Base-by-base conservation (phyloP, 371 early-diverging fungal genomes). In the Mortierella sp. region DNA sequence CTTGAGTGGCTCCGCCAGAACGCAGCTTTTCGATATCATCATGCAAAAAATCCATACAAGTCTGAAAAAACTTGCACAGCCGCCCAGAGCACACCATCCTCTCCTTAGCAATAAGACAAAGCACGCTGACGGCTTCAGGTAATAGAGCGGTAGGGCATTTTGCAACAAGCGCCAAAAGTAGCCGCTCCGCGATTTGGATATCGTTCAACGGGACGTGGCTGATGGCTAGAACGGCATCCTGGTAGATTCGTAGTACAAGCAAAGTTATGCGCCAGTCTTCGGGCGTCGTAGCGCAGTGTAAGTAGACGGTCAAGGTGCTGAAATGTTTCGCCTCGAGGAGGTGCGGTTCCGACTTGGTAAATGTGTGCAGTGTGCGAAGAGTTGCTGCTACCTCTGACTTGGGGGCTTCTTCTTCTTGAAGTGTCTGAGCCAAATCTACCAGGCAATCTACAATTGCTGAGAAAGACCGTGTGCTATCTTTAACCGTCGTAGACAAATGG, bases 401-500 rank as follows among this genome's bases (percentile, higher is more conserved):
- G 13, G 63, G 48, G 6, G 66, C 62, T 16, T 69, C 81, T 28
- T 80, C 78, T 30, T 89, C 89, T 31, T 91, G 89, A 7, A 89
- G 66, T 2, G 63, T 43, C 31, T 89, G 80, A 63, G 89, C 56
- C 31, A 84, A 83, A 42, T 91, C 88, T 58, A 93, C 89, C 1
- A 93, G 82, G 21, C 86, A 84, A 64, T 90, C 90, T 18, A 90
- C 86, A 47, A 92, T 85, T 69, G 89, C 87, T 49, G 86, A 84
- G 39, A 84, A 87, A 6, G 84, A 71, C 39, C 78, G 82, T 26
- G 82, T 67, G 31, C 85, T 79, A 59, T 81, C 79, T 9, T 64
- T 56, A 8, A 24, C 43, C 16, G 58, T 45, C 12, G 27, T 39
- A 1, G 58, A 46, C 3, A 51, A 3, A 13, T 38, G n/a, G n/a